These are phyloP conservation scores for Colletotrichum sp. DNA, from an alignment of 2,329 filamentous ascomycete species.

Conservation along the genomic window DNA sequence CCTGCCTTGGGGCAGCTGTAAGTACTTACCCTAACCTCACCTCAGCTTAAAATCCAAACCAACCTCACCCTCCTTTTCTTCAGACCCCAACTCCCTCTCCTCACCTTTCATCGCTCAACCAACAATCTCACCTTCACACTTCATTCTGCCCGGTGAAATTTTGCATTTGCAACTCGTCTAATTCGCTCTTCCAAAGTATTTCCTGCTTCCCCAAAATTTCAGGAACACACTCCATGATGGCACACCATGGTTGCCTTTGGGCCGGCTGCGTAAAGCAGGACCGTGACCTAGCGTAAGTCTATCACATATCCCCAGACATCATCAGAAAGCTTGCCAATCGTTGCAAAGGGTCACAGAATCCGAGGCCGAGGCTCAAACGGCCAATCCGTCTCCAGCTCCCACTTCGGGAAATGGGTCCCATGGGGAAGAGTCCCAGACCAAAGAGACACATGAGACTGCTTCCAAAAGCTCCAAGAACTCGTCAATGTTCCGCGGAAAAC, in stretches of 20 bases:
- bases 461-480: neutral
- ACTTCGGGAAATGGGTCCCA: neutral
- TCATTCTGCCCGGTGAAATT: neutral
- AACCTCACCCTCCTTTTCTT: neutral
- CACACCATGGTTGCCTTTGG: neutral
- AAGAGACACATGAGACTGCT: neutral
- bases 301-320: neutral
- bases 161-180: neutral
- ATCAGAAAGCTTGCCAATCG: neutral
- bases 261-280: neutral
- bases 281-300: neutral
- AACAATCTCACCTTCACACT: neutral
- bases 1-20: neutral
- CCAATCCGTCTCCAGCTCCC: neutral
- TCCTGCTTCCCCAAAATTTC: neutral
- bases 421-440: accelerated
- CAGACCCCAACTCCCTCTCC: neutral
- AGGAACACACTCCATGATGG: neutral
- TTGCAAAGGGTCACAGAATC: neutral
- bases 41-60: neutral
- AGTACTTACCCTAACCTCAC: neutral
- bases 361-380: neutral
- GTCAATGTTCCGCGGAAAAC: neutral
- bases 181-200: neutral
- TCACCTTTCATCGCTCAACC: neutral